A percentile compares a stretch with the other conserved stretches of the same genome.
These are phyloP conservation scores for Xylariaceae sp. DNA, from an alignment of 2,329 filamentous ascomycete genomes.

Conservation along the genomic window DNA sequence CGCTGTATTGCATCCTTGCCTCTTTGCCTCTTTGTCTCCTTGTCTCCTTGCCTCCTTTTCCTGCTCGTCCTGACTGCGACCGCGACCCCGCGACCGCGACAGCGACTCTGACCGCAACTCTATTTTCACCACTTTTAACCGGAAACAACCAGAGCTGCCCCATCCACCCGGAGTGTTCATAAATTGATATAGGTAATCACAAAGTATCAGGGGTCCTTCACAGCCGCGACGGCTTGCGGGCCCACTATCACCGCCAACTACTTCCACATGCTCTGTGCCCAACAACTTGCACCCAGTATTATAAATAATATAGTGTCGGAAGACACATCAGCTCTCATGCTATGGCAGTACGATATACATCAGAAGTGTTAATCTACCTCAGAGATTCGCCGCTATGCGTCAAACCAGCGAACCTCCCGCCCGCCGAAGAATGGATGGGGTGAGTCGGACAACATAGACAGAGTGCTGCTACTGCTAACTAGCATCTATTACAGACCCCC, in stretches of 20 bases:
- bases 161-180: neutral
- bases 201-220: neutral
- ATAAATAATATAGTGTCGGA: slow-evolving; percentile 13
- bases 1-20: neutral
- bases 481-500: slow-evolving; percentile 37
- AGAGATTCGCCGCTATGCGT: slow-evolving; percentile 77
- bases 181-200: neutral
- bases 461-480: slow-evolving; percentile 10
- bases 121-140: neutral
- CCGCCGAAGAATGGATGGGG: slow-evolving; percentile 96
- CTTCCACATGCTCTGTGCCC: slow-evolving; percentile 6
- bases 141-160: neutral
- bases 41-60: no score
- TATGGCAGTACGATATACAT: slow-evolving; percentile 65
- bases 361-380: slow-evolving; percentile 70
- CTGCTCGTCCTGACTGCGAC: slow-evolving; percentile 8
- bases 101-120: slow-evolving; percentile 5
- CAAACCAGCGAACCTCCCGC: slow-evolving; percentile 74
- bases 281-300: neutral
- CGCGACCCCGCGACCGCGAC: slow-evolving; percentile 6
- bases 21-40: no score
- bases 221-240: neutral
- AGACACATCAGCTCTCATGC: slow-evolving; percentile 24
- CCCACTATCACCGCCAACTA: neutral
- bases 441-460: slow-evolving; percentile 42